Evolutionary conservation across 441 rosid species (phyloP).

Genomic region (Pelargonium fulgidum): DNA sequence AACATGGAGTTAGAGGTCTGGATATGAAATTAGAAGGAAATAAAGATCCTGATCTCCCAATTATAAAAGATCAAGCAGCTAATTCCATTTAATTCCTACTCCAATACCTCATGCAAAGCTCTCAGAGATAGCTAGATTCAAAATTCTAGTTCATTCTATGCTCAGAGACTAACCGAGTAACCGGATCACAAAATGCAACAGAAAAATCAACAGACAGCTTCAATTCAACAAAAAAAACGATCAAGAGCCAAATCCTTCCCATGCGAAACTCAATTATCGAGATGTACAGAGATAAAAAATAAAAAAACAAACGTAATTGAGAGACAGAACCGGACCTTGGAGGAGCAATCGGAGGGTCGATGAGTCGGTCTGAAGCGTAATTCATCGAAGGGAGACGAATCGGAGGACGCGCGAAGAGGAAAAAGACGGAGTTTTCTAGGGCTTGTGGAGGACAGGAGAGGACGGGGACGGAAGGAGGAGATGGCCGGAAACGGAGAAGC

Average conservation of each 20-base stretch:
- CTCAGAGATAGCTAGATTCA: not conserved
- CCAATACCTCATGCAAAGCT: not conserved
- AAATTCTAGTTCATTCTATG: not conserved
- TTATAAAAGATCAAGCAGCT: not conserved
- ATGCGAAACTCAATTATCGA: not conserved
- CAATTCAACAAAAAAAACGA: not conserved
- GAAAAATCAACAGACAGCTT: not conserved
- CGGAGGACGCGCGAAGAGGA: constrained; percentile 28
- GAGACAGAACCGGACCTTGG: constrained; percentile 27
- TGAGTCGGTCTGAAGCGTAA: constrained; percentile 30
- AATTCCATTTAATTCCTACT: not conserved
- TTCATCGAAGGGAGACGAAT: constrained; percentile 39
- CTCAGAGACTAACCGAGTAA: not conserved
- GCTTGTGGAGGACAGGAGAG: constrained; percentile 15
- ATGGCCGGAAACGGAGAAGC: constrained; percentile 2
- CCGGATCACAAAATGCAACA: not conserved
- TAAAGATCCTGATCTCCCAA: too few species aligned
- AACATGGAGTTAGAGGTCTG: too few species aligned
- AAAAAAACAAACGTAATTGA: not conserved
- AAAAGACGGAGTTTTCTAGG: constrained; percentile 27
- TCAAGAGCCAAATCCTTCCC: not conserved
- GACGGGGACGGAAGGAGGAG: constrained; percentile 15
- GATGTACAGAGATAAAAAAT: not conserved
- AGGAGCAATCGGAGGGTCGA: constrained; percentile 27
- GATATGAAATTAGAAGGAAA: too few species aligned